Conservation (phyloP, 2,329 filamentous ascomycete genomes). For the Aspergillus sp. region DNA sequence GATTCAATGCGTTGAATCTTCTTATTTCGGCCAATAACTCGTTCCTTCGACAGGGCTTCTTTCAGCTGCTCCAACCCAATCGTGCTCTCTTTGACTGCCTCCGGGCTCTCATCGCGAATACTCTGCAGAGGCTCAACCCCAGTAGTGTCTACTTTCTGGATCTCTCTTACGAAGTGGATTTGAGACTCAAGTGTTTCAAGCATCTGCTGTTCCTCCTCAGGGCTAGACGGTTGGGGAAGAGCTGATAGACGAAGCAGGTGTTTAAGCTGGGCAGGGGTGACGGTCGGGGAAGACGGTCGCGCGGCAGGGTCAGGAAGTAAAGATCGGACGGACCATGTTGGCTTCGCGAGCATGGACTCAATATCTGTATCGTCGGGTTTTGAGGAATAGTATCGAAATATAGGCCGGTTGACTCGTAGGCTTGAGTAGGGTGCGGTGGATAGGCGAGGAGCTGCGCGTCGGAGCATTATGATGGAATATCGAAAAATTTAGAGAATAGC, state of each 20-base stretch:
- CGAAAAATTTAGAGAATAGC: neutral
- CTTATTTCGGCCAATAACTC: conserved; percentile 40
- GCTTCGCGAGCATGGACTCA: conserved; percentile 61
- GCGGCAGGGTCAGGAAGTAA: conserved; percentile 58
- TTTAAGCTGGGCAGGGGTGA: conserved; percentile 68
- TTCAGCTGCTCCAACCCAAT: conserved; percentile 39
- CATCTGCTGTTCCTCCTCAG: conserved; percentile 67
- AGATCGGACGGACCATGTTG: conserved; percentile 80
- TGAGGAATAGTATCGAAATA: conserved; percentile 27
- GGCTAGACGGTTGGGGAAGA: conserved; percentile 67
- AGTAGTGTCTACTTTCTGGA: conserved; percentile 75
- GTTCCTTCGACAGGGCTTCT: conserved; percentile 41
- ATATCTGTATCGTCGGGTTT: conserved; percentile 26
- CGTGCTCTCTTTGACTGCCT: conserved; percentile 39
- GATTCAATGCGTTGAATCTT: conserved; percentile 47
- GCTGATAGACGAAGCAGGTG: conserved; percentile 89
- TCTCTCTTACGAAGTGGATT: conserved; percentile 83
- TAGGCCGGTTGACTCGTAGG: conserved; percentile 3
- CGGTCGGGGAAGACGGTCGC: conserved; percentile 31
- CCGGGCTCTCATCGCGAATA: conserved; percentile 69
- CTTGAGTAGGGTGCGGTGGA: conserved; percentile 8
- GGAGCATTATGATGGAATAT: conserved; percentile 9
- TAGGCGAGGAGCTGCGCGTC: conserved; percentile 16
- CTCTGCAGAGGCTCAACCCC: conserved; percentile 72
- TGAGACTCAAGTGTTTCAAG: conserved; percentile 75